Conservation (phyloP, 2,329 filamentous ascomycete species). For the Neonectria sp. region DNA sequence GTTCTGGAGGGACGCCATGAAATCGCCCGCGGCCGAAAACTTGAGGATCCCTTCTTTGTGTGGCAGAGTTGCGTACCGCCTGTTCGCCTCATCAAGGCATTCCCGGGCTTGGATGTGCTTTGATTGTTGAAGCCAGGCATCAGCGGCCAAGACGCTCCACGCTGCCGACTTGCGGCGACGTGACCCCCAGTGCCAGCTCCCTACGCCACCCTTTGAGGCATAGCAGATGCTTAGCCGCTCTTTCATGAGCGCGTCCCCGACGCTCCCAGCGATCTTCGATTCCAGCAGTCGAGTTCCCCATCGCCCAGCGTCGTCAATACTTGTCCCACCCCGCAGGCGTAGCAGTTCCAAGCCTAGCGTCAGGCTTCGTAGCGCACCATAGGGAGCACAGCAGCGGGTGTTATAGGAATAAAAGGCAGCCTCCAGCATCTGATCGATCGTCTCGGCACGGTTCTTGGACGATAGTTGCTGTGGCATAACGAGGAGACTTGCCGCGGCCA, state of each 20-base stretch:
- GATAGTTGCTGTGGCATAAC: slow-evolving; percentile 80
- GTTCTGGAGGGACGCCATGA: slow-evolving; percentile 67
- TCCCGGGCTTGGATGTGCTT: slow-evolving; percentile 85
- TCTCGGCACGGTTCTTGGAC: slow-evolving; percentile 84
- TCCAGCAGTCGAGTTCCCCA: slow-evolving; percentile 90
- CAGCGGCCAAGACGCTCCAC: slow-evolving; percentile 88
- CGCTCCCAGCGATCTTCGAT: slow-evolving; percentile 78
- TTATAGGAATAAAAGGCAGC: slow-evolving; percentile 94
- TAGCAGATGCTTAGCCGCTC: slow-evolving; percentile 92
- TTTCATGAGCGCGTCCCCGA: slow-evolving; percentile 86
- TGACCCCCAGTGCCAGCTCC: slow-evolving; percentile 77
- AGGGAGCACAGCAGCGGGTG: slow-evolving; percentile 84
- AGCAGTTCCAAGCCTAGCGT: slow-evolving; percentile 86
- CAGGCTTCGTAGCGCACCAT: slow-evolving; percentile 85
- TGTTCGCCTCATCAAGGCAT: slow-evolving; percentile 79
- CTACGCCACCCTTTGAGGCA: slow-evolving; percentile 78
- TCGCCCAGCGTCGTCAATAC: slow-evolving; percentile 87
- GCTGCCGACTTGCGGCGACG: slow-evolving; percentile 88
- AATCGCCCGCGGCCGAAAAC: slow-evolving; percentile 66
- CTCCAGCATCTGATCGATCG: slow-evolving; percentile 89
- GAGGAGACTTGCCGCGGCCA: slow-evolving; percentile 89
- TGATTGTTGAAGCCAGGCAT: slow-evolving; percentile 84
- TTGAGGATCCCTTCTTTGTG: slow-evolving; percentile 66
- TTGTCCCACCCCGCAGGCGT: slow-evolving; percentile 82
- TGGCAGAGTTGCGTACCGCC: slow-evolving; percentile 67